phyloP scores from a whole-genome alignment of 2,329 filamentous ascomycete species.

The Diaporthe ilicicola region DNA sequence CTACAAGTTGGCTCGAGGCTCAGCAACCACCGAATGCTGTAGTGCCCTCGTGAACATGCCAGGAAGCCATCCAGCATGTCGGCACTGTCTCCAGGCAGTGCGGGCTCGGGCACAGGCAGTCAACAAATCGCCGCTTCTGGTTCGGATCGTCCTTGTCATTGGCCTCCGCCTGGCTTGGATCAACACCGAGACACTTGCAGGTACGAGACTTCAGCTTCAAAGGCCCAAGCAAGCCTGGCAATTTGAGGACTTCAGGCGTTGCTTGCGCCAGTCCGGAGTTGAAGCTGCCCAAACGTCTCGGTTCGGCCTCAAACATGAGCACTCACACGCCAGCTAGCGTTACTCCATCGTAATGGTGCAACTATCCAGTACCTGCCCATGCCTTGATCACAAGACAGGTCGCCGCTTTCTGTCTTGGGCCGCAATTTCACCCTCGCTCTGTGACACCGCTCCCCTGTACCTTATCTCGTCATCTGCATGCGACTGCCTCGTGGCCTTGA shows the following conservation, averaged over 20 bases:
- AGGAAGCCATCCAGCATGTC: not conserved
- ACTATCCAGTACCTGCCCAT: conserved; percentile 9
- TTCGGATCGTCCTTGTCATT: not conserved
- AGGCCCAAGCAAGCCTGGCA: not conserved
- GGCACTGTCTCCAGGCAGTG: not conserved
- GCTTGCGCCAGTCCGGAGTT: not conserved
- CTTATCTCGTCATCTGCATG: conserved; percentile 13
- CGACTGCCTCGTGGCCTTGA: conserved; percentile 20
- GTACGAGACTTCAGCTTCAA: conserved; percentile 8
- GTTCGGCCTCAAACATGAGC: conserved; percentile 32
- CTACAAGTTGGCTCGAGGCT: no score
- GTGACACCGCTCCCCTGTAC: conserved; percentile 14
- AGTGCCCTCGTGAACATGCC: not conserved
- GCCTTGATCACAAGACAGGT: conserved; percentile 5
- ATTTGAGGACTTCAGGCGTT: not conserved
- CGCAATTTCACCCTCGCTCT: conserved; percentile 25
- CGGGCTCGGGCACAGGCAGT: not conserved
- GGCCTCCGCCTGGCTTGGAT: conserved; percentile 2
- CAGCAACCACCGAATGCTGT: not conserved
- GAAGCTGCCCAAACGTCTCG: conserved; percentile 21
- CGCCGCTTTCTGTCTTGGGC: conserved; percentile 26
- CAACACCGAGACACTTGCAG: conserved; percentile 18
- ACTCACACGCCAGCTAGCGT: conserved; percentile 25
- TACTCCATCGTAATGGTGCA: conserved; percentile 7
- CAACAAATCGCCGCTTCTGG: not conserved